Conservation (phyloP, 2,329 filamentous ascomycete genomes). For the Penicillium griseofulvum region DNA sequence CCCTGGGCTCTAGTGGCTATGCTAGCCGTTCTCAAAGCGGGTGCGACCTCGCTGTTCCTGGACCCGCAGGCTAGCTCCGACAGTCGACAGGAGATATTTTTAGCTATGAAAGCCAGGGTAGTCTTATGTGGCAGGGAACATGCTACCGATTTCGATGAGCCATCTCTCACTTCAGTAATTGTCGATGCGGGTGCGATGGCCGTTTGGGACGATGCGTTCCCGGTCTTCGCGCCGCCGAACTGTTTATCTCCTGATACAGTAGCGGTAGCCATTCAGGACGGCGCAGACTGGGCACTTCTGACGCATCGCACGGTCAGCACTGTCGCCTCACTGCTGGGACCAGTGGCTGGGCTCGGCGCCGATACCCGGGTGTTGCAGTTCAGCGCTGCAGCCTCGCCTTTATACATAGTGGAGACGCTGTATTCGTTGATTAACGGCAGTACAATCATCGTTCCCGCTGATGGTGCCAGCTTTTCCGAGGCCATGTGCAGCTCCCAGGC, state of each 20-base stretch:
- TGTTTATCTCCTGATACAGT: neutral
- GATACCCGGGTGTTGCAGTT: neutral
- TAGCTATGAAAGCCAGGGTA: neutral
- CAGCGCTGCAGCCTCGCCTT: neutral
- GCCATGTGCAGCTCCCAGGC: neutral
- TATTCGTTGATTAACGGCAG: neutral
- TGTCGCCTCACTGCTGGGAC: neutral
- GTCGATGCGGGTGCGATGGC: neutral
- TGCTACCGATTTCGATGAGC: neutral
- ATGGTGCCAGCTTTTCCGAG: neutral
- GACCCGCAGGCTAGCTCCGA: neutral
- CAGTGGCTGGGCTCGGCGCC: neutral
- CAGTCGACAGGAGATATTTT: neutral
- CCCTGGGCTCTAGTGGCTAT: neutral
- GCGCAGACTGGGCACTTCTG: neutral
- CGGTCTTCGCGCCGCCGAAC: neutral
- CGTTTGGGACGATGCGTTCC: neutral
- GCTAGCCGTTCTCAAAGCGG: neutral
- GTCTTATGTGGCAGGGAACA: neutral
- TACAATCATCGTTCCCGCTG: neutral
- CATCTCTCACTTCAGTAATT: neutral
- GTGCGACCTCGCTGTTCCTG: neutral
- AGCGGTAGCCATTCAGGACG: neutral
- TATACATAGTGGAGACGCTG: constrained; percentile 1
- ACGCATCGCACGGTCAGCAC: neutral